These are phyloP conservation scores for Aspergillus tanneri DNA, from an alignment of 2,329 filamentous ascomycete species.

Conservation along the genomic window DNA sequence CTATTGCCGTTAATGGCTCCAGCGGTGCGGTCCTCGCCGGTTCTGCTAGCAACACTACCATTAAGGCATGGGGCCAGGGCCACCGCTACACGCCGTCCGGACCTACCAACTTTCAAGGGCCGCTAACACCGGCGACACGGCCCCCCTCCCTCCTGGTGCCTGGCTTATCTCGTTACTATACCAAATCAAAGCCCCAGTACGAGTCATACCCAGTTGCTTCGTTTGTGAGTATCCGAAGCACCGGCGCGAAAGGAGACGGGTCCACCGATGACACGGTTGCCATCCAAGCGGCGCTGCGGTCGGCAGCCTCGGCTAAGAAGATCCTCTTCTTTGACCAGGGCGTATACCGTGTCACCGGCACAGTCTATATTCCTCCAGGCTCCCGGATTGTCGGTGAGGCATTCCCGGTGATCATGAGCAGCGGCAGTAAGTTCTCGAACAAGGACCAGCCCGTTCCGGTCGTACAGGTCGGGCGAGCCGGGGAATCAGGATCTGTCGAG, in stretches of 20 bases:
- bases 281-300: conserved; percentile 57
- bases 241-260: conserved; percentile 54
- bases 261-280: conserved; percentile 60
- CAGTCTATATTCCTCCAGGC: conserved; percentile 49
- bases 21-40: conserved; percentile 37
- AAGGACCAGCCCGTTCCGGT: conserved; percentile 62
- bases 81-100: conserved; percentile 47
- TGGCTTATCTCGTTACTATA: conserved; percentile 44
- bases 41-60: conserved; percentile 34
- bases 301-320: conserved; percentile 47
- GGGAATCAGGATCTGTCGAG: conserved; percentile 66
- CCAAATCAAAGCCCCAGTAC: conserved; percentile 57
- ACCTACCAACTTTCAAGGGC: conserved; percentile 46
- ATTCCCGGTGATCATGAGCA: conserved; percentile 57
- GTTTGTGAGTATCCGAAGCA: conserved; percentile 47
- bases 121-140: conserved; percentile 14
- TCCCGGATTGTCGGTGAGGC: conserved; percentile 57
- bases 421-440: conserved; percentile 57
- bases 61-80: conserved; percentile 46
- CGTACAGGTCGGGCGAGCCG: conserved; percentile 64
- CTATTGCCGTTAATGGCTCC: conserved; percentile 38
- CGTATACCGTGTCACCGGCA: conserved; percentile 51
- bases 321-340: conserved; percentile 60
- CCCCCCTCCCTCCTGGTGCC: conserved; percentile 46
- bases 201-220: conserved; percentile 35